phyloP scores from a whole-genome alignment of 495 filamentous ascomycete genomes.

The Xeromyces bisporus region DNA sequence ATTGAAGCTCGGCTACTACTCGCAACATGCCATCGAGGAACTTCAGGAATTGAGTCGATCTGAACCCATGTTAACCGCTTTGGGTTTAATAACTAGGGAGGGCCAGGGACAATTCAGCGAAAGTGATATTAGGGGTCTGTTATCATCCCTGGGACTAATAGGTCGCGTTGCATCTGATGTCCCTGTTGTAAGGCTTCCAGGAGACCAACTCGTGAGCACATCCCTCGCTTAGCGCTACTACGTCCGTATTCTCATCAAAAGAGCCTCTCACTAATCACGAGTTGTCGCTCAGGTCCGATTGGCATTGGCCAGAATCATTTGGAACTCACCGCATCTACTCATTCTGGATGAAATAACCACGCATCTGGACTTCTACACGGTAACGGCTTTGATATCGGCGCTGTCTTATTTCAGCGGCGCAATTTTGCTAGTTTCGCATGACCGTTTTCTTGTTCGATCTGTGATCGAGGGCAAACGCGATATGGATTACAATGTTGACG shows the following conservation, averaged over 20 bases:
- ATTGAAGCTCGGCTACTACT: slow-evolving; percentile 52
- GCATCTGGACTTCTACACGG: slow-evolving; percentile 67
- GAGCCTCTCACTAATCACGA: not conserved
- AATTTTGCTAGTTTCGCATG: slow-evolving; percentile 56
- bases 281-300: slow-evolving; percentile 39
- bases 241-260: not conserved
- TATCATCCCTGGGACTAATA: slow-evolving; percentile 46
- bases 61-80: slow-evolving; percentile 39
- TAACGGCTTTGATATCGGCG: slow-evolving; percentile 47
- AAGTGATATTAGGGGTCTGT: slow-evolving; percentile 40
- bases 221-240: not conserved
- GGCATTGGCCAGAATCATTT: slow-evolving; percentile 51
- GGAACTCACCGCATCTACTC: slow-evolving; percentile 51
- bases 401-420: slow-evolving; percentile 52
- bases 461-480: slow-evolving; percentile 47
- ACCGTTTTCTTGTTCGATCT: slow-evolving; percentile 54
- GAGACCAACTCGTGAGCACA: slow-evolving; percentile 46
- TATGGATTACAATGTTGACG: slow-evolving; percentile 23
- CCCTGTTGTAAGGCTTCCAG: slow-evolving; percentile 49
- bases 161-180: slow-evolving; percentile 53
- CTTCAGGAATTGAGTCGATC: slow-evolving; percentile 33
- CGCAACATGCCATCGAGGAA: slow-evolving; percentile 57
- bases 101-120: slow-evolving; percentile 35
- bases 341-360: slow-evolving; percentile 75
- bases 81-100: slow-evolving; percentile 37